phyloP scores from a whole-genome alignment of 768 basidiomycete genomes.

The Termitomyces sp. region DNA sequence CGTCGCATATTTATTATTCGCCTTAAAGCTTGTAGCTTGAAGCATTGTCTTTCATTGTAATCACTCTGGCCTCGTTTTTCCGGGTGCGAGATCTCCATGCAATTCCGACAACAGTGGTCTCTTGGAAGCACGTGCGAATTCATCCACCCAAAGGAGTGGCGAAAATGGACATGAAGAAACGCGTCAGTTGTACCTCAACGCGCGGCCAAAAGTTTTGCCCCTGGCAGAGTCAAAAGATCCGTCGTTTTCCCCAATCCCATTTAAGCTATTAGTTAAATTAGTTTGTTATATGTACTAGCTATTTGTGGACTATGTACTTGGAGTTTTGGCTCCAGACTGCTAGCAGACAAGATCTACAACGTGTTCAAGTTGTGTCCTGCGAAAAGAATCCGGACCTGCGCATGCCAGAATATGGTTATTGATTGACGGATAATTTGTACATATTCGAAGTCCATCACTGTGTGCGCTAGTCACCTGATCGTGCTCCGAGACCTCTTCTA shows the following conservation, averaged over 20 bases:
- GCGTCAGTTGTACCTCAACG: not conserved
- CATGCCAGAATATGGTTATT: too few relatives aligned
- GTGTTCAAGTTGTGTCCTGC: not conserved
- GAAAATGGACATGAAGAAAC: not conserved
- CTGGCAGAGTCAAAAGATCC: not conserved
- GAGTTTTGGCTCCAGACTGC: not conserved
- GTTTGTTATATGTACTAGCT: not conserved
- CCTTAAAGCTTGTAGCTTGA: not conserved
- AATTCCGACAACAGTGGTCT: not conserved
- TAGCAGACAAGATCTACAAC: not conserved
- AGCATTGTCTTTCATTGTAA: not conserved
- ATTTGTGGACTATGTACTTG: not conserved
- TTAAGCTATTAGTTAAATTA: not conserved
- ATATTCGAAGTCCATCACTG: too few relatives aligned
- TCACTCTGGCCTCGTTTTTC: not conserved
- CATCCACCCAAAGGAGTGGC: too few relatives aligned
- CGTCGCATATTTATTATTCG: not conserved
- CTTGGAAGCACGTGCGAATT: not conserved
- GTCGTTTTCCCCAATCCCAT: too few relatives aligned
- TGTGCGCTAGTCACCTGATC: constrained; percentile 15
- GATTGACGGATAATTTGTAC: too few relatives aligned
- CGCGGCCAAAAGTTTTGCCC: not conserved
- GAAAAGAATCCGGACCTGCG: not conserved
- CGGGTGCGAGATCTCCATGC: not conserved
- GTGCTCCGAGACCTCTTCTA: not conserved